These are phyloP conservation scores for Aspergillus ruber DNA, from an alignment of 2,329 filamentous ascomycete genomes.

Conservation along the genomic window DNA sequence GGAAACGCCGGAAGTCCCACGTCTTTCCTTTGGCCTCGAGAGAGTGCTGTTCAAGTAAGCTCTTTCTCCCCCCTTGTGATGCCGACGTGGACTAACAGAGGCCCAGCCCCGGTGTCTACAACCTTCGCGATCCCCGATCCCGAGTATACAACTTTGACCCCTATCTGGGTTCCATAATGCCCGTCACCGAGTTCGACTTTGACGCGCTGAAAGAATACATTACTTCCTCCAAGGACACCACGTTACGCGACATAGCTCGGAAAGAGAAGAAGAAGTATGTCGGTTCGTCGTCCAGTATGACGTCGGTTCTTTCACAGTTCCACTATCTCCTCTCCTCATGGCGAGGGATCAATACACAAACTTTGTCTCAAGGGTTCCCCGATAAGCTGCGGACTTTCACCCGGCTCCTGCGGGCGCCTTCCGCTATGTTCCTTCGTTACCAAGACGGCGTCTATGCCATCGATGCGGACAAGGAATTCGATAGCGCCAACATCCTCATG, in stretches of 20 bases:
- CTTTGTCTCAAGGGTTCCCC: slow-evolving; percentile 62
- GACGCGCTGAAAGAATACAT: slow-evolving; percentile 77
- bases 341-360: slow-evolving; percentile 62
- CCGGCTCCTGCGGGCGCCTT: slow-evolving; percentile 62
- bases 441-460: slow-evolving; percentile 87
- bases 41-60: slow-evolving; percentile 82
- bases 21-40: slow-evolving; percentile 68
- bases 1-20: slow-evolving; percentile 52
- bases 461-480: slow-evolving; percentile 90
- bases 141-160: slow-evolving; percentile 95
- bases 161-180: slow-evolving; percentile 89
- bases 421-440: slow-evolving; percentile 73
- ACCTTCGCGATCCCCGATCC: slow-evolving; percentile 80
- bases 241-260: slow-evolving; percentile 62
- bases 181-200: slow-evolving; percentile 87
- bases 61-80: neutral
- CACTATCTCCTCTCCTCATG: slow-evolving; percentile 84
- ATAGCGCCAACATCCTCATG: slow-evolving; percentile 76
- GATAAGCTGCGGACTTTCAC: slow-evolving; percentile 63
- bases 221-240: slow-evolving; percentile 78
- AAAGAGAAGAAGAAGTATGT: slow-evolving; percentile 70
- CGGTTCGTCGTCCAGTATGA: slow-evolving; percentile 97
- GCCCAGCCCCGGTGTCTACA: slow-evolving; percentile 69
- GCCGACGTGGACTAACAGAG: neutral
- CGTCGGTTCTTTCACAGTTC: slow-evolving; percentile 76